Evolutionary conservation across 441 rosid species (phyloP), one percentile per base, ranked within the genome.

Genomic region (Jatropha podagrica): DNA sequence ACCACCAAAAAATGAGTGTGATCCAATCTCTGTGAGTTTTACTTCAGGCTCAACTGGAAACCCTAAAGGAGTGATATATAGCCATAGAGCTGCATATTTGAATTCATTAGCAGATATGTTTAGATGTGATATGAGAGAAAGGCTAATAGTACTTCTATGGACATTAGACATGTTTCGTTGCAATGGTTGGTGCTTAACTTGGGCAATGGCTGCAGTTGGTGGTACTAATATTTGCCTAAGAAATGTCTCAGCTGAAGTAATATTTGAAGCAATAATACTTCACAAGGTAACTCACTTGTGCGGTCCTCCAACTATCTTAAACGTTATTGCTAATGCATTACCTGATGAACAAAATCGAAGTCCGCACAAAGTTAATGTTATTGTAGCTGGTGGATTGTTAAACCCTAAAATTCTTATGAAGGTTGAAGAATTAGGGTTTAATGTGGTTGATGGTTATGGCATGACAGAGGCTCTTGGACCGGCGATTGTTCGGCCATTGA

Each of bases 151-250:
- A 74, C 81, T 89, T 73, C 74, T 89, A 3, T 89, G 93, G 93
- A 88, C 91, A 2, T 79, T 86, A 2, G 93, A 89, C 80, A 89
- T 89, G 91, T 89, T 85, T 78, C 84, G 91, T 5, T 89, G 93
- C 77, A 89, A 89, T 23, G 91, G 93, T 0, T 89, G 93, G 93
- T 87, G 93, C 77, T 80, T 83, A 27, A 18, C 82, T 20, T 89
- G 93, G 93, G 82, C 81, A 17, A 75, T 84, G 85, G 93, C 91
- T 20, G 91, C 85, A 2, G 46, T 83, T 10, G 93, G 93, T 7
- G 91, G 88, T 32, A 74, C 81, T 61, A 89, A 78, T 51, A 66
- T 89, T 68, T 88, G 91, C 75, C 62, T 84, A 4, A 84, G 93
- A 75, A 74, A 76, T 17, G 79, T 84, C 26, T 75, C 88, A 0